A percentile compares a stretch with the other conserved stretches of the same genome.
Evolutionary conservation across 108 stramenopile genomes (phyloP).

Genomic region (Cylindrotheca closterium): DNA sequence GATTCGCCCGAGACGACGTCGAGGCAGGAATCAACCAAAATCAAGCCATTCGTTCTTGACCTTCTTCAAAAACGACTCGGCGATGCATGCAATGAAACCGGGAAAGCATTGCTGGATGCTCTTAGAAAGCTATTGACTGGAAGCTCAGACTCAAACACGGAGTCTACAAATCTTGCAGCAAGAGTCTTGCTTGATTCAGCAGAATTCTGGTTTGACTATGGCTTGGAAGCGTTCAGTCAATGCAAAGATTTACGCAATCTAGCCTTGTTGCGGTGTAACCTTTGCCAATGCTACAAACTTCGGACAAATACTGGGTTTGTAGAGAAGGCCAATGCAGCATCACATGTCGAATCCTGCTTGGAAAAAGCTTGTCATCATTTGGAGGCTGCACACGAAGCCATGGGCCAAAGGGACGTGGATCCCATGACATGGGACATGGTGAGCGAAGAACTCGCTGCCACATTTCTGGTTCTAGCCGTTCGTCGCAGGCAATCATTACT

Average conservation of each 20-base stretch:
- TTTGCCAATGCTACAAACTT: conserved; percentile 79
- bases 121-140: conserved; percentile 44
- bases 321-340: conserved; percentile 23
- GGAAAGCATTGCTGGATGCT: conserved; percentile 65
- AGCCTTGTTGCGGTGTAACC: conserved; percentile 75
- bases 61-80: conserved; percentile 78
- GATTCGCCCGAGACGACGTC: background rate
- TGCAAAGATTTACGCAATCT: conserved; percentile 68
- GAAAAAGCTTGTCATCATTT: conserved; percentile 77
- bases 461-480: conserved; percentile 76
- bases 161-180: conserved; percentile 12
- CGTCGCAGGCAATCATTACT: conserved; percentile 73
- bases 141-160: background rate
- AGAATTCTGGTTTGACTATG: conserved; percentile 77
- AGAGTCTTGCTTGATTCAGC: conserved; percentile 69
- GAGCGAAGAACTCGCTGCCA: conserved; percentile 76
- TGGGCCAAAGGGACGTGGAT: conserved; percentile 73
- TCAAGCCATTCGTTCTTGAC: conserved; percentile 25
- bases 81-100: conserved; percentile 85
- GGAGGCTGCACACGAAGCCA: conserved; percentile 62
- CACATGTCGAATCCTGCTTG: conserved; percentile 74
- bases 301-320: conserved; percentile 66
- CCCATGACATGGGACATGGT: conserved; percentile 86
- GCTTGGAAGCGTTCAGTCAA: conserved; percentile 56
- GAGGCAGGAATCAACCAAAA: background rate